These are phyloP conservation scores for Grosmannia huntii DNA, from an alignment of 2,329 filamentous ascomycete species.

Conservation along the genomic window DNA sequence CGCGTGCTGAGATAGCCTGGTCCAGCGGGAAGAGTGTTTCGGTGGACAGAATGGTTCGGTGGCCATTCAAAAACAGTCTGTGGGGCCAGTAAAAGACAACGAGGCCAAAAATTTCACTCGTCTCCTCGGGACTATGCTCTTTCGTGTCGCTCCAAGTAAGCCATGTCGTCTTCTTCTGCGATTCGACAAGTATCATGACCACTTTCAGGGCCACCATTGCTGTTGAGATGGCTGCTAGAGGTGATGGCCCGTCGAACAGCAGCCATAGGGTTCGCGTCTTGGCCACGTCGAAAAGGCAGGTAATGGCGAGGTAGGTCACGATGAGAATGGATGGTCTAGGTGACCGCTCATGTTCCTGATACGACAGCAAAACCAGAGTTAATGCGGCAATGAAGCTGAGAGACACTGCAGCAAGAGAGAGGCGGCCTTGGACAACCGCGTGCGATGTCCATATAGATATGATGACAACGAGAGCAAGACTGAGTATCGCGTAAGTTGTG, in stretches of 20 bases:
- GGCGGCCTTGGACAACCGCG: neutral
- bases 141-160: slow-evolving; percentile 8
- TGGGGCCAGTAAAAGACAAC: slow-evolving; percentile 24
- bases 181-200: slow-evolving; percentile 6
- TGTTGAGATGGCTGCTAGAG: neutral
- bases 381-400: slow-evolving; percentile 7
- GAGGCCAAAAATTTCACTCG: slow-evolving; percentile 21
- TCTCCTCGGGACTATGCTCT: slow-evolving; percentile 21
- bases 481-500: neutral
- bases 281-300: slow-evolving; percentile 29
- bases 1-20: slow-evolving; percentile 3
- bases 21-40: slow-evolving; percentile 23
- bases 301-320: slow-evolving; percentile 26
- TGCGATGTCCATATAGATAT: neutral
- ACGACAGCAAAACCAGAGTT: slow-evolving; percentile 16
- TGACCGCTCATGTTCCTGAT: slow-evolving; percentile 19
- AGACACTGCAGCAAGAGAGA: neutral
- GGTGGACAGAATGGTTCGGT: slow-evolving; percentile 18
- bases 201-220: slow-evolving; percentile 11
- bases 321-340: slow-evolving; percentile 30
- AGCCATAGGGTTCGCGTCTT: slow-evolving; percentile 31
- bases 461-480: neutral
- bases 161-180: neutral
- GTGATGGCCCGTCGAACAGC: neutral
- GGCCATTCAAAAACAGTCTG: slow-evolving; percentile 21